These are phyloP conservation scores for Phytophthora pistaciae DNA, from an alignment of 352 stramenopile genomes.

Conservation along the genomic window DNA sequence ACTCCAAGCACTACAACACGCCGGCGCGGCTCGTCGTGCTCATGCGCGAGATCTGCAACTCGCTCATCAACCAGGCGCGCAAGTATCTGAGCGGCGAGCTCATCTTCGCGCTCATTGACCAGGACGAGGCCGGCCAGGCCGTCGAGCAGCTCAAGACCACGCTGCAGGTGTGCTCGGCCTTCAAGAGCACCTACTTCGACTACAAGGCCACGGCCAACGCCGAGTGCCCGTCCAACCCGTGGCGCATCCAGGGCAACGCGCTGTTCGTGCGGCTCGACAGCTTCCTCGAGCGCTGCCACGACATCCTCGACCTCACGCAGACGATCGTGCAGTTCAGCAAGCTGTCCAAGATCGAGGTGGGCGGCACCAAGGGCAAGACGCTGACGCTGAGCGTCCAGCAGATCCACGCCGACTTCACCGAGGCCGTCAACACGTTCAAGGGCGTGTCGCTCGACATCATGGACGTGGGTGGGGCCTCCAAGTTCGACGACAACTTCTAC, in stretches of 20 bases:
- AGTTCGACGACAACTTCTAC: slow-evolving; percentile 99
- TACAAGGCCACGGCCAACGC: slow-evolving; percentile 98
- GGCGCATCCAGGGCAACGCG: slow-evolving; percentile 98
- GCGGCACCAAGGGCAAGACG: slow-evolving; percentile 97
- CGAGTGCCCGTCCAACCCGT: slow-evolving; percentile 98
- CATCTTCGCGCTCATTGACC: slow-evolving; percentile 97
- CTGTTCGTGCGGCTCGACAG: slow-evolving; percentile 97
- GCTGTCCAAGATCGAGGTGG: slow-evolving; percentile 97
- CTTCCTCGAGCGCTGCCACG: slow-evolving; percentile 98
- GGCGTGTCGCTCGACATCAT: slow-evolving; percentile 98
- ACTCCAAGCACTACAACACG: slow-evolving; percentile 99
- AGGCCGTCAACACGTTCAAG: slow-evolving; percentile 96
- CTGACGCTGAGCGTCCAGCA: slow-evolving; percentile 94
- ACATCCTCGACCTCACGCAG: slow-evolving; percentile 98
- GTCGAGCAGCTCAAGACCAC: slow-evolving; percentile 96
- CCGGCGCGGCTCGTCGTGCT: slow-evolving; percentile 96
- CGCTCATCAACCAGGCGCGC: slow-evolving; percentile 93
- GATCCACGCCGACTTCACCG: slow-evolving; percentile 97
- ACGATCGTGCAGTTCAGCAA: slow-evolving; percentile 99
- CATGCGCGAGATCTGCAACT: slow-evolving; percentile 99
- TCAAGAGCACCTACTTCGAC: slow-evolving; percentile 99
- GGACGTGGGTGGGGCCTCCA: slow-evolving; percentile 96
- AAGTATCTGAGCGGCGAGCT: slow-evolving; percentile 95
- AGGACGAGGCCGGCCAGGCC: slow-evolving; percentile 94
- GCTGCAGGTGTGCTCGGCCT: slow-evolving; percentile 94